Conservation (phyloP, 306 rosid genomes). For the Trifolium pratense region DNA sequence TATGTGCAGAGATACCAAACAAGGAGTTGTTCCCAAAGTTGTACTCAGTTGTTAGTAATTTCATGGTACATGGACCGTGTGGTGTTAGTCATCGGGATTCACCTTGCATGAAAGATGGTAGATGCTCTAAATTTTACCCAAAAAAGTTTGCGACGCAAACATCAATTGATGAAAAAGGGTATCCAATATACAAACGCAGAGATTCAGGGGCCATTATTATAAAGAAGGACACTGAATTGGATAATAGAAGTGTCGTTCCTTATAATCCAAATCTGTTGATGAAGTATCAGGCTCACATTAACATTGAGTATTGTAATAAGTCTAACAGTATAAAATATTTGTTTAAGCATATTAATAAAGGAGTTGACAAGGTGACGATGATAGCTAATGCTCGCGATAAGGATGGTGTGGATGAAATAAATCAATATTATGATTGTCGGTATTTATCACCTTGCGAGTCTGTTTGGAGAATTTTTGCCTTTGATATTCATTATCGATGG, state of each 20-base stretch:
- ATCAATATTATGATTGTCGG: no score
- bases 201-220: not conserved
- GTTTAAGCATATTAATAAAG: not conserved
- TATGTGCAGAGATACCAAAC: no score
- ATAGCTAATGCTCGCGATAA: no score
- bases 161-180: not conserved
- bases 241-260: not conserved
- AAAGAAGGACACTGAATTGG: not conserved
- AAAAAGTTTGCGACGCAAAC: not conserved
- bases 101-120: constrained; percentile 1
- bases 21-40: no score
- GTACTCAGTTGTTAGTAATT: no score
- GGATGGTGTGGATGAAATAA: no score
- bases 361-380: not conserved
- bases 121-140: not conserved
- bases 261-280: not conserved
- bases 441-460: no score
- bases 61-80: not conserved
- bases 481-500: no score
- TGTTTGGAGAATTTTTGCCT: no score
- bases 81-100: not conserved
- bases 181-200: not conserved
- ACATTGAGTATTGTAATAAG: not conserved
- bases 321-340: not conserved
- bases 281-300: not conserved